Evolutionary conservation across 805 yeast species (phyloP).

Genomic region (Myxozyma vanderwaltii): DNA sequence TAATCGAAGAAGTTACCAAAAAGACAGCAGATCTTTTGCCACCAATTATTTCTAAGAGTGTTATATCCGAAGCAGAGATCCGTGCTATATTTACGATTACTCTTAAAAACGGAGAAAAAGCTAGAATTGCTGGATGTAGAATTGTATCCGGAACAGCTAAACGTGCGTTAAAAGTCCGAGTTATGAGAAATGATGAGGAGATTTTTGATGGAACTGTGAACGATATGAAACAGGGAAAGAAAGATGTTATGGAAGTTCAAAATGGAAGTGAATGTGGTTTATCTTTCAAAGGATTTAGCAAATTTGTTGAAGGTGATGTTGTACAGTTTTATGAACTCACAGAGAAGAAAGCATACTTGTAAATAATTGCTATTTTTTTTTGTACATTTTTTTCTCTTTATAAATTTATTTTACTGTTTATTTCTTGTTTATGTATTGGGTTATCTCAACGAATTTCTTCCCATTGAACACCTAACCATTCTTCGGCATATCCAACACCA

Average conservation of each 20-base stretch:
- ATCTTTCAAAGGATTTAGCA: constrained; percentile 64
- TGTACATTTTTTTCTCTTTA: not conserved
- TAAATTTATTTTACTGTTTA: not conserved
- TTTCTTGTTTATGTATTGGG: not conserved
- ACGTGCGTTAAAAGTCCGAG: constrained; percentile 59
- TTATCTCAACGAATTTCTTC: constrained; percentile 52
- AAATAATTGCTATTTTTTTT: not conserved
- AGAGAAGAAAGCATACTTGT: constrained; percentile 44
- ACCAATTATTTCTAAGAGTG: constrained; percentile 67
- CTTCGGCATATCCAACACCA: constrained; percentile 78
- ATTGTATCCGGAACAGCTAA: constrained; percentile 69
- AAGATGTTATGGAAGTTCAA: constrained; percentile 71
- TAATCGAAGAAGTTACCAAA: constrained; percentile 79
- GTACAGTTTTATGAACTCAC: constrained; percentile 74
- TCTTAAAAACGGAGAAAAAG: constrained; percentile 49
- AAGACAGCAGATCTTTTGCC: constrained; percentile 60
- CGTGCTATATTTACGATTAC: constrained; percentile 73
- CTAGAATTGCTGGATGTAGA: constrained; percentile 84
- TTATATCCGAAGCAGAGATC: constrained; percentile 65
- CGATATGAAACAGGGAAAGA: constrained; percentile 78
- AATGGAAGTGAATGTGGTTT: constrained; percentile 93
- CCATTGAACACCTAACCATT: constrained; percentile 87
- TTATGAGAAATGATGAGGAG: constrained; percentile 54
- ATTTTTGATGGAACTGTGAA: constrained; percentile 62
- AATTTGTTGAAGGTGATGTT: constrained; percentile 72